Base-by-base conservation (phyloP, 148 eudicot genomes). In the Polygonum aviculare region DNA sequence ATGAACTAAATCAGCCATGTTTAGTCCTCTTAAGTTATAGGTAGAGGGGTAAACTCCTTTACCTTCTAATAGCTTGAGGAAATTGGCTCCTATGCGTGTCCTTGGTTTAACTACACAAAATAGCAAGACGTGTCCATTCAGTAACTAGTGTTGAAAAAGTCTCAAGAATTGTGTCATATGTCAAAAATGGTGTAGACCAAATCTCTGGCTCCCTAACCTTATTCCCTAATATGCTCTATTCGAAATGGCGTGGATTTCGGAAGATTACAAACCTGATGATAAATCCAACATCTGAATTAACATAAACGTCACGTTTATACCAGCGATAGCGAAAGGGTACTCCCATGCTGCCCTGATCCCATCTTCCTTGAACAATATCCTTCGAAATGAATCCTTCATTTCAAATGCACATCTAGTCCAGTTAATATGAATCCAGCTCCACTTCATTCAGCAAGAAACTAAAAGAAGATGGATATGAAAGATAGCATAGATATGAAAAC, bases 311-410 rank as follows among this genome's bases (percentile, higher is more conserved):
- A 95, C 54, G 73, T 95, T 95, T 71, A 95, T 88, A 71, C 99
- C 99, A 63, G 99, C 99, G 59, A 87, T 94, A 82, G 97, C 99
- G 76, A 95, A 95, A 18, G 99, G 99, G 78, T 95, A 95, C 78
- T 95, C 99, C 97, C 99, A 95, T 4, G 59, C 65, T 18, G 97
- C 92, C 72, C 99, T 84, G 21, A 80, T 72, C 57, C 97, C 99
- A 49, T 81, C 88, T 85, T 89, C 80, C 85, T 95, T 95, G 79
- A 83, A 79, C 79, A 95, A 80, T 80, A 95, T 85, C 85, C 91
- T 90, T 76, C 80, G 93, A 78, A 90, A 95, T 76, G 89, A 79
- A 79, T 69, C 85, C 97, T 95, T 80, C 81, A 90, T 76, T 83
- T 81, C 73, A 78, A 83, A 81, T 76, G 75, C 63, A 82, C 54